Percentiles rank a stretch among this genome's conserved stretches.
phyloP scores from a whole-genome alignment of 352 stramenopile genomes.

The Phytopythium helicoides region DNA sequence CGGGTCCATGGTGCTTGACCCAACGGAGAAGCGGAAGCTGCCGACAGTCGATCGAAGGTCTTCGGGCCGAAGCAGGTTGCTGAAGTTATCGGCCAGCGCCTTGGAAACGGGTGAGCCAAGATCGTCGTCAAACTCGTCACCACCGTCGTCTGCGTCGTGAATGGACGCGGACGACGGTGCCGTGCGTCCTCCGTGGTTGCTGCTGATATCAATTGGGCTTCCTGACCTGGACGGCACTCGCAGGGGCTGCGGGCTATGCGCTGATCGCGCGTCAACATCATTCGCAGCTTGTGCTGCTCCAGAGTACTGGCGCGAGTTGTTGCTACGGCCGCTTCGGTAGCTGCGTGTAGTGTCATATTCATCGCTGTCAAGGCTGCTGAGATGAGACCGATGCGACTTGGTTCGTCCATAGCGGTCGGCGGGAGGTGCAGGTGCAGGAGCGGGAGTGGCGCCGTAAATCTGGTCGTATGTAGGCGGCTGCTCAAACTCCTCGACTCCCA shows the following conservation, averaged over 20 bases:
- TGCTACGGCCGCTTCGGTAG: slow-evolving; percentile 2
- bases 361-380: slow-evolving; percentile 1
- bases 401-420: not conserved
- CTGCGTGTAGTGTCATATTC: slow-evolving; percentile 2
- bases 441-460: slow-evolving; percentile 1
- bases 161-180: not conserved
- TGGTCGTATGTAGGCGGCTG: slow-evolving; percentile 11
- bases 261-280: slow-evolving; percentile 1
- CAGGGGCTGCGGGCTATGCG: not conserved
- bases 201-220: slow-evolving; percentile 9
- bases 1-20: slow-evolving; percentile 24
- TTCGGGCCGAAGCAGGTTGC: slow-evolving; percentile 32
- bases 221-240: not conserved
- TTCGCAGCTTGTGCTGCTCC: not conserved
- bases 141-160: slow-evolving; percentile 27
- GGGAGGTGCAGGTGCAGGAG: not conserved
- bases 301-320: not conserved
- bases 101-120: slow-evolving; percentile 19
- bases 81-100: slow-evolving; percentile 36
- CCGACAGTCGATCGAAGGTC: slow-evolving; percentile 33
- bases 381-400: slow-evolving; percentile 2
- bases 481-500: slow-evolving; percentile 6
- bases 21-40: slow-evolving; percentile 38
- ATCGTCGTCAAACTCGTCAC: slow-evolving; percentile 22
- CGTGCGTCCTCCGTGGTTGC: slow-evolving; percentile 13